Evolutionary conservation across 2,329 filamentous ascomycete species (phyloP), one percentile per base, ranked within the genome.

Genomic region (Sclerotiophoma versabilis): DNA sequence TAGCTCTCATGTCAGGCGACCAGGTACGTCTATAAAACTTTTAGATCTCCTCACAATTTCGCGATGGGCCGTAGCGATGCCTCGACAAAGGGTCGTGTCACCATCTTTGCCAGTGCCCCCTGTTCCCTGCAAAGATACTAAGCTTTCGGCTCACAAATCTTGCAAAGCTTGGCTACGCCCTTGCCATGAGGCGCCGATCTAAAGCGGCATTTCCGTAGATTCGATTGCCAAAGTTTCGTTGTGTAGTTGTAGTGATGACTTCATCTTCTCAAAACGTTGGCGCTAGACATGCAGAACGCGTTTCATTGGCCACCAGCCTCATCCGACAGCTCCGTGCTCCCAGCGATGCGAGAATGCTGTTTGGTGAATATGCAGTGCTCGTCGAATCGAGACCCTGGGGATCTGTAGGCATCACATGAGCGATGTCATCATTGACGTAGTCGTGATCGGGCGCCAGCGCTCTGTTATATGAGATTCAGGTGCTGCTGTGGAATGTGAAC

Each of bases 351-450:
- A 41, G 10, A 34, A 32, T 34, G 32, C 23, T 30, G 17, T 27
- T 29, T 36, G 11, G 11, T 9, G 23, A 6, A 30, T 25, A 27
- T 37, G 47, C 34, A 11, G 15, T 20, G 20, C 14, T 25, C 33
- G 36, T 20, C 25, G 17, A 10, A 22, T 49, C 34, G 51, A 49
- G 27, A 32, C 45, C 50, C 17, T 43, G 30, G 32, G 7, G 15
- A 37, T 37, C 43, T 20, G 25, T 20, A 29, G 29, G 37, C 30
- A 37, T 42, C 29, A 26, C 23, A 54, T 27, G 34, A 45, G 45
- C 29, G 51, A 54, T 39, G 45, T 54, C 51, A 46, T 38, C 29
- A 19, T 26, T 49, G 51, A 54, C 51, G 34, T 46, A 33, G 29
- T 14, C 22, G 11, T 11, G 11, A n/a, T 20, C 33, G 26, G 14